Evolutionary conservation across 2,329 filamentous ascomycete genomes (phyloP), one percentile per base, ranked within the genome.

Genomic region (Calonectria montana): DNA sequence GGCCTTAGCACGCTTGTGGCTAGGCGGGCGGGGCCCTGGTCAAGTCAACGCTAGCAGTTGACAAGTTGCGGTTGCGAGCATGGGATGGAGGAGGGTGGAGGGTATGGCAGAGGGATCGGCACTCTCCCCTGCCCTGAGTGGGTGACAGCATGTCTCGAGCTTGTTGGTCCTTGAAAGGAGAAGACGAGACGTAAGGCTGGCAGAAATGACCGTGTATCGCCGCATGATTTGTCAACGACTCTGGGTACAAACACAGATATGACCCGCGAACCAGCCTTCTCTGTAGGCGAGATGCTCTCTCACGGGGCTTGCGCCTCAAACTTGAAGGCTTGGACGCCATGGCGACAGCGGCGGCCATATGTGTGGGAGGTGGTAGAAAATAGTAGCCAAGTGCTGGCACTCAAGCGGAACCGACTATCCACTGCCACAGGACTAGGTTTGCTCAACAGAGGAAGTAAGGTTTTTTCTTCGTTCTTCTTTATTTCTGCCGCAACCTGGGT

Each of bases 1-100:
- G 73, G 76, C 63, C 61, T 71, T 67, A 76, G 64, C 70, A 77
- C 74, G 76, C 67, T 78, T 78, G 39, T 31, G 73, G 76, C 65
- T 77, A 77, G 75, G 13, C 15, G 21, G 29, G 39, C 50, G 65
- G 65, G 55, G 43, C 67, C 27, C 12, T 27, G 18, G 55, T 45
- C 48, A 63, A 41, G 69, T 69, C 55, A 48, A 69, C 74, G 70
- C 76, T 78, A 77, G 63, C 70, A 67, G 61, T 69, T 72, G 61
- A 69, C 70, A 69, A 67, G 70, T 69, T 66, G 70, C 61, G 69
- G 70, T 55, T 53, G 57, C 37, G 27, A 59, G 29, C 29, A 59
- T 57, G 62, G 62, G 61, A 37, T 67, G 41, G 39, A 23, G 43
- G 23, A 35, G 41, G 43, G 61, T 61, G 63, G 63, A 65, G 63